Base-by-base conservation (phyloP, 208 protist genomes). In the Trypanosoma scelopori region DNA sequence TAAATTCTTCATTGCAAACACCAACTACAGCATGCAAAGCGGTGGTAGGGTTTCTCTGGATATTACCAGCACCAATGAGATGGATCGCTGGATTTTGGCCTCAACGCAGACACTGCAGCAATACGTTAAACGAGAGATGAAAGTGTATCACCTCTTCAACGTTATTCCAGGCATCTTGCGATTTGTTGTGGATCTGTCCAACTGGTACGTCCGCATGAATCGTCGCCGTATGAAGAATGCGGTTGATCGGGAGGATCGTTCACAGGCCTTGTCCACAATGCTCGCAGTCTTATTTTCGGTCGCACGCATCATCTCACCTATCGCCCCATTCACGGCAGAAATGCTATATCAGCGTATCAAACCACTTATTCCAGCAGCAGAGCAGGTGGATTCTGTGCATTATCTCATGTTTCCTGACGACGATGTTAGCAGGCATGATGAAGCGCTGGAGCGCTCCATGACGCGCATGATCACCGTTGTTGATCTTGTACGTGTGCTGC, bases 181-280 rank as follows among this genome's bases (percentile, higher is more conserved):
- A 28, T 99, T 99, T 76, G 93, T 99, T 49, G 87, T 98, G 9
- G 74, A 99, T 61, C 85, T 99, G 16, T 99, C 98, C 15, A 99
- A 99, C 79, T 99, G 98, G 98, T 99, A 99, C 67, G 94, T 99
- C 20, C 92, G 98, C 58, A 94, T 99, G 74, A 99, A 99, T 81
- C 93, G 97, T 23, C 85, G 89, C 39, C 89, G 98, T 53, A 91
- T 99, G 79, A 98, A 98, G 79, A 93, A 88, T 42, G 41, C 73
- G 62, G 74, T 82, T 20, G 78, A 91, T 53, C 52, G 55, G 41
- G 79, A 92, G 35, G 96, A 97, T 67, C 73, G 89, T 28, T 69
- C 85, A 2, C 80, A 93, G 32, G 76, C 86, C n/a, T 78, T 97
- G 9, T 85, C 76, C 27, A 93, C 97, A 23, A 90, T 99, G 60